phyloP scores from a whole-genome alignment of 2,329 filamentous ascomycete genomes.

The Diplodia seriata region DNA sequence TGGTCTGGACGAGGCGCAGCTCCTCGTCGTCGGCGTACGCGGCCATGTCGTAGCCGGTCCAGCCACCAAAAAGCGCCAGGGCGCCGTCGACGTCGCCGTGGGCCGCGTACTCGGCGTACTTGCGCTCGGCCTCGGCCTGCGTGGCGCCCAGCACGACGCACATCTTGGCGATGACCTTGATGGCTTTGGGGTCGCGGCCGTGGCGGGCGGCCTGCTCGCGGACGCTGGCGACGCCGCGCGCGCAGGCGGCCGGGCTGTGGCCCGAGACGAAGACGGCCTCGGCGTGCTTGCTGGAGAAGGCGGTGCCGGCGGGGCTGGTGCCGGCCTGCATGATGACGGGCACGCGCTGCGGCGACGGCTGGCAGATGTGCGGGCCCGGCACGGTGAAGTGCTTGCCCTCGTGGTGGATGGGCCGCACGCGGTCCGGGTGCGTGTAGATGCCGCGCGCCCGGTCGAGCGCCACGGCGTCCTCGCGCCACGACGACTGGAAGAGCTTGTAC shows the following conservation, averaged over 20 bases:
- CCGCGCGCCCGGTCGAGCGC: slow-evolving; percentile 64
- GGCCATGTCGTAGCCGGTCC: slow-evolving; percentile 72
- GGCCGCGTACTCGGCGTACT: slow-evolving; percentile 66
- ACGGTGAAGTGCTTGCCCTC: slow-evolving; percentile 68
- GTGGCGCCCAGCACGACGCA: slow-evolving; percentile 70
- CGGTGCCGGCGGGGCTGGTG: slow-evolving; percentile 69
- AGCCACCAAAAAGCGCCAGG: slow-evolving; percentile 74
- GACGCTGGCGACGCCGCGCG: slow-evolving; percentile 68
- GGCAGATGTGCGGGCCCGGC: slow-evolving; percentile 69
- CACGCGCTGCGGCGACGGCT: slow-evolving; percentile 71
- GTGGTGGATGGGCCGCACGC: slow-evolving; percentile 71
- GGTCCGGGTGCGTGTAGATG: slow-evolving; percentile 64
- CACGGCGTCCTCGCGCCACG: slow-evolving; percentile 72
- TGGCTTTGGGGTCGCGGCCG: slow-evolving; percentile 67
- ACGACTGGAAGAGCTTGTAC: slow-evolving; percentile 72
- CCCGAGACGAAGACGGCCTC: slow-evolving; percentile 75
- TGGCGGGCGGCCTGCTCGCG: slow-evolving; percentile 60
- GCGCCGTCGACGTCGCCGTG: slow-evolving; percentile 72
- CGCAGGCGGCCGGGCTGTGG: slow-evolving; percentile 67
- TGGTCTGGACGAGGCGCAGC: slow-evolving; percentile 44
- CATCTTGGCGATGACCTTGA: slow-evolving; percentile 73
- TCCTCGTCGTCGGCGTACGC: slow-evolving; percentile 69
- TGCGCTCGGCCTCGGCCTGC: slow-evolving; percentile 69
- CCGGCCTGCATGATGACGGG: slow-evolving; percentile 75
- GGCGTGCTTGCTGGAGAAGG: slow-evolving; percentile 72